These are phyloP conservation scores for Rhizopus sp. DNA, from an alignment of 371 early-diverging fungal genomes.

Conservation along the genomic window DNA sequence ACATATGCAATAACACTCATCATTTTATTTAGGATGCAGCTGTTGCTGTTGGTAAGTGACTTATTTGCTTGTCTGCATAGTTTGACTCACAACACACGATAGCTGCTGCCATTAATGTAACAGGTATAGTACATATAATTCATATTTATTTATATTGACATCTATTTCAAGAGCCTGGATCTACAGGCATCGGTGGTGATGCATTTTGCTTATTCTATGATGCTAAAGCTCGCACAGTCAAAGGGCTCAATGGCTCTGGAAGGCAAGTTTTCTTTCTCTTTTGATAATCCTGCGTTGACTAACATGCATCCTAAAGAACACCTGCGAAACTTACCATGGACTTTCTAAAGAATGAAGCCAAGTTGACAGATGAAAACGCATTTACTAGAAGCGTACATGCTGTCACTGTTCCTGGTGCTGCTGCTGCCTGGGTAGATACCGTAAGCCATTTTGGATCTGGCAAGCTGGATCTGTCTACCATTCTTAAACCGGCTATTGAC, in stretches of 20 bases:
- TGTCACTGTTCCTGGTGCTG: slow-evolving; percentile 87
- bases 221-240: slow-evolving; percentile 58
- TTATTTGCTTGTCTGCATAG: not conserved
- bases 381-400: slow-evolving; percentile 57
- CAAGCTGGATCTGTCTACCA: slow-evolving; percentile 56
- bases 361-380: slow-evolving; percentile 34
- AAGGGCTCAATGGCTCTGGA: slow-evolving; percentile 77
- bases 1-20: not conserved
- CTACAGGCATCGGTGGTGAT: slow-evolving; percentile 94
- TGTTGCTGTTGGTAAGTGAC: slow-evolving; percentile 58
- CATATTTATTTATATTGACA: not conserved
- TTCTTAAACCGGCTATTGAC: slow-evolving; percentile 72
- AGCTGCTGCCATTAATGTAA: slow-evolving; percentile 70
- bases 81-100: not conserved
- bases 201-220: slow-evolving; percentile 84
- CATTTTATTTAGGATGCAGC: slow-evolving; percentile 70
- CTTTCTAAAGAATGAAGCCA: slow-evolving; percentile 33
- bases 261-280: slow-evolving; percentile 35
- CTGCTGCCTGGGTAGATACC: slow-evolving; percentile 77
- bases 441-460: slow-evolving; percentile 74
- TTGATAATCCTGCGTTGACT: not conserved
- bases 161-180: slow-evolving; percentile 65
- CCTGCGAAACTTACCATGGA: slow-evolving; percentile 64
- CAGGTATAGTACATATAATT: slow-evolving; percentile 39
- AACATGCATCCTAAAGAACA: slow-evolving; percentile 32